Percentiles rank a stretch among this genome's conserved stretches.
These are phyloP conservation scores for Candida chauliodis DNA, from an alignment of 805 yeast genomes.

Conservation along the genomic window DNA sequence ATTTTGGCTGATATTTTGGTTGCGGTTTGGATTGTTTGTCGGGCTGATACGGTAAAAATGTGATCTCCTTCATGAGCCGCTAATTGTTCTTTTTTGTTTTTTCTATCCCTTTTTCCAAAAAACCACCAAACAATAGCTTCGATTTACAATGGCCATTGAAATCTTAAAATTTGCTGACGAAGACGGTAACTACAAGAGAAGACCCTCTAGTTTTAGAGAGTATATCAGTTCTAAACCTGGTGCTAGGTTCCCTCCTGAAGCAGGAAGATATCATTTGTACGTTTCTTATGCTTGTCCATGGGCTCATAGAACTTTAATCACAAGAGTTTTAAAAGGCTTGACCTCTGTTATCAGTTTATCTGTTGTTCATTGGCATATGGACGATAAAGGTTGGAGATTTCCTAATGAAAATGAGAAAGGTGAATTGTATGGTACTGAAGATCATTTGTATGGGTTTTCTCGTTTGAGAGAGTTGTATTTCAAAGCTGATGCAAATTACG, in stretches of 20 bases:
- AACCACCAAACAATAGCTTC: too few species aligned
- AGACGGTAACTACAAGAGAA: constrained; percentile 21
- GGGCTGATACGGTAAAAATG: constrained; percentile 6
- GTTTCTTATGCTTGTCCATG: constrained; percentile 93
- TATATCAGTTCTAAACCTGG: constrained; percentile 55
- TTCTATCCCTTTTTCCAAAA: background rate
- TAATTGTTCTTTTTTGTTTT: background rate
- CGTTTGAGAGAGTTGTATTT: constrained; percentile 70
- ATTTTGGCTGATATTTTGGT: constrained; percentile 4
- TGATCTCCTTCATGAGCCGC: constrained; percentile 3
- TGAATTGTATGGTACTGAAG: constrained; percentile 28
- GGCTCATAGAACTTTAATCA: constrained; percentile 84
- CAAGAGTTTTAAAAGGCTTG: constrained; percentile 70
- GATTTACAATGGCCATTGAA: constrained; percentile 28
- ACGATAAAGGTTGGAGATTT: constrained; percentile 86
- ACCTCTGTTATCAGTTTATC: constrained; percentile 57
- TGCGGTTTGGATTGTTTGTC: constrained; percentile 5
- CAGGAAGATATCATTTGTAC: constrained; percentile 79
- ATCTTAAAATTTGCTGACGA: constrained; percentile 45
- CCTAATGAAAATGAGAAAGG: constrained; percentile 39
- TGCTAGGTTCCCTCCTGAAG: constrained; percentile 68
- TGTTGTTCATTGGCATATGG: constrained; percentile 91
- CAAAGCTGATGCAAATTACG: constrained; percentile 70
- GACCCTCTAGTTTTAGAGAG: constrained; percentile 53
- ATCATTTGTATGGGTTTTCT: constrained; percentile 51